These are phyloP conservation scores for Elymus sibiricus DNA, from an alignment of 176 grass and related monocot genomes.

Conservation along the genomic window DNA sequence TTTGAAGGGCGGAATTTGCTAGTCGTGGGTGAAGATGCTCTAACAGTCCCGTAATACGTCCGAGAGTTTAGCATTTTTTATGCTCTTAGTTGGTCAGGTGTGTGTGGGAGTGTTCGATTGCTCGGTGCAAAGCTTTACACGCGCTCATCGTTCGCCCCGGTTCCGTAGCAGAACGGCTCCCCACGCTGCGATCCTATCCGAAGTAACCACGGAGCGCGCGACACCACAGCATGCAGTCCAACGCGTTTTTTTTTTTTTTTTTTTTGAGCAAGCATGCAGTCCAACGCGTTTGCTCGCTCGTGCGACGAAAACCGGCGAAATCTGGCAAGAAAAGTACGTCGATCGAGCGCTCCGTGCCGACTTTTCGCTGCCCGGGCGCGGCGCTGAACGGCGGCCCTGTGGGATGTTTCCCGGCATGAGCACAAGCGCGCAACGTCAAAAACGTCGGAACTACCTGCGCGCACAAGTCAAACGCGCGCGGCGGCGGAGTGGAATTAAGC, in stretches of 20 bases:
- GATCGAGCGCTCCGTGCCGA: neutral
- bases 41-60: no score
- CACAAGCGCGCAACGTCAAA: neutral
- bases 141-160: neutral
- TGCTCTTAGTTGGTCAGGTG: no score
- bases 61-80: no score
- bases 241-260: no score
- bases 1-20: no score
- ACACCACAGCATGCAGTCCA: no score
- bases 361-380: neutral
- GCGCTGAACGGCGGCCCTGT: no score
- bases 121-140: neutral
- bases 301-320: neutral
- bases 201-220: neutral
- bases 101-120: no score
- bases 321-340: no score
- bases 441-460: neutral
- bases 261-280: no score
- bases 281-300: no score
- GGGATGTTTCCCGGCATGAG: constrained; percentile 28
- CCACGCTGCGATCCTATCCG: neutral
- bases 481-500: neutral
- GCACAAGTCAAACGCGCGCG: neutral
- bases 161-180: neutral
- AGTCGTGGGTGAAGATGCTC: no score